Conservation (phyloP, 352 stramenopile genomes). For the Globisporangium sylvaticum region DNA sequence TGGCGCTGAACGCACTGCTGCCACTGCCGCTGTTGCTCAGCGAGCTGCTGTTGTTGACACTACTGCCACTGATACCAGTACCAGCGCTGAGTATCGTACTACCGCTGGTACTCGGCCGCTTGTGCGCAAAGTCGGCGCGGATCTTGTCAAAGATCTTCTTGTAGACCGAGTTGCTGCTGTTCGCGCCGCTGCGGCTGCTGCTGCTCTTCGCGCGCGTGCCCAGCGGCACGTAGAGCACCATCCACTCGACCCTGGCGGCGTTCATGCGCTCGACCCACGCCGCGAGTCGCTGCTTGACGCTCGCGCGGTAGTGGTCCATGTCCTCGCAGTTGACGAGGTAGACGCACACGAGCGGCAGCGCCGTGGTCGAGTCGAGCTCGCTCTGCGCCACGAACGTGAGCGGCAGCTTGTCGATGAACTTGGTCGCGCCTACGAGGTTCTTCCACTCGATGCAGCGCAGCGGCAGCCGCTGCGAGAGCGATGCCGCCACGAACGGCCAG, state of each 20-base stretch:
- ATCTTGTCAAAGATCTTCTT: conserved; percentile 80
- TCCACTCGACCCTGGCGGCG: conserved; percentile 58
- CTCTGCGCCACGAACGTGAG: conserved; percentile 39
- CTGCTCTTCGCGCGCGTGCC: conserved; percentile 58
- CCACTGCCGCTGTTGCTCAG: conserved; percentile 6
- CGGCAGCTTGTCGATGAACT: conserved; percentile 28
- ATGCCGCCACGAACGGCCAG: conserved; percentile 77
- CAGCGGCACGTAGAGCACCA: conserved; percentile 84
- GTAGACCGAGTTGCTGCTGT: conserved; percentile 41
- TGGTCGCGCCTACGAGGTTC: conserved; percentile 64
- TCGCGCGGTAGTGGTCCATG: conserved; percentile 60
- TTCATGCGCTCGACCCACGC: conserved; percentile 78
- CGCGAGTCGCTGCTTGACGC: conserved; percentile 40
- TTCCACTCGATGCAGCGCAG: conserved; percentile 78
- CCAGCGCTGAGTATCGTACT: conserved; percentile 13
- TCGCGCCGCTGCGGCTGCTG: conserved; percentile 27
- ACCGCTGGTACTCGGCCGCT: conserved; percentile 20
- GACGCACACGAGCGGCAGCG: conserved; percentile 50
- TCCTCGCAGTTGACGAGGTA: conserved; percentile 87
- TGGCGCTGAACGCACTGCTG: conserved; percentile 6
- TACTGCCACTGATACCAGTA: neutral
- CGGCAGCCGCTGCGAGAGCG: conserved; percentile 56
- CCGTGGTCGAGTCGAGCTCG: conserved; percentile 13
- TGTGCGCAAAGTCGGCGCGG: conserved; percentile 52
- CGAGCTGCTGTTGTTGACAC: neutral